phyloP scores from a whole-genome alignment of 2,329 filamentous ascomycete species.

The Colletotrichum higginsianum region DNA sequence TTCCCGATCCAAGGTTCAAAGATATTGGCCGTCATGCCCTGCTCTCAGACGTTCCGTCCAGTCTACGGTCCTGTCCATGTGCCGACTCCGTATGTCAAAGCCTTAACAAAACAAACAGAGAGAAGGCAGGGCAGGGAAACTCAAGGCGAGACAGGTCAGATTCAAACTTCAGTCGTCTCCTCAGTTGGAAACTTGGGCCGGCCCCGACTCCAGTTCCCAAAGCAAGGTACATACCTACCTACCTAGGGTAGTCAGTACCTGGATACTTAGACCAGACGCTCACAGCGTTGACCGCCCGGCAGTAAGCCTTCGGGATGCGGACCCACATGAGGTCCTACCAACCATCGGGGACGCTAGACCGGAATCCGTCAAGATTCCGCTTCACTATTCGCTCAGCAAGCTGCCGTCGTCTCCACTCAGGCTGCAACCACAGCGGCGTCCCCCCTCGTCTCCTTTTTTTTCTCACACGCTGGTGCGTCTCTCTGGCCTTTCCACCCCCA shows the following conservation, averaged over 20 bases:
- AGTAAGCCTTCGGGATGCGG: constrained; percentile 3
- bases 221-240: no score
- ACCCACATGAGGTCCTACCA: constrained; percentile 26
- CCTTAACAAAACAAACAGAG: neutral
- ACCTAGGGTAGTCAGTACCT: no score
- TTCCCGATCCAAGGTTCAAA: constrained; percentile 17
- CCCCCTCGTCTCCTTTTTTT: constrained; percentile 7
- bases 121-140: constrained; percentile 14
- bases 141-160: constrained; percentile 30
- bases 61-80: constrained; percentile 19
- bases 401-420: neutral
- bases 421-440: constrained; percentile 36
- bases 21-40: constrained; percentile 26
- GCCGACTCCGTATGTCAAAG: constrained; percentile 18
- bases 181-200: constrained; percentile 35
- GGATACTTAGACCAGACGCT: neutral
- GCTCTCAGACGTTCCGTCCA: constrained; percentile 31
- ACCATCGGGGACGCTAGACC: constrained; percentile 27
- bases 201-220: constrained; percentile 5
- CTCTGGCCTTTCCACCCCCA: constrained; percentile 11
- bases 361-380: neutral
- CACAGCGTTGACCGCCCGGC: constrained; percentile 29
- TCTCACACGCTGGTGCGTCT: constrained; percentile 1
- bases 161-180: constrained; percentile 30
- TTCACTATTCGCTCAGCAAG: constrained; percentile 18